Conservation (phyloP, 768 basidiomycete species). For the Cystoderma amianthinum region DNA sequence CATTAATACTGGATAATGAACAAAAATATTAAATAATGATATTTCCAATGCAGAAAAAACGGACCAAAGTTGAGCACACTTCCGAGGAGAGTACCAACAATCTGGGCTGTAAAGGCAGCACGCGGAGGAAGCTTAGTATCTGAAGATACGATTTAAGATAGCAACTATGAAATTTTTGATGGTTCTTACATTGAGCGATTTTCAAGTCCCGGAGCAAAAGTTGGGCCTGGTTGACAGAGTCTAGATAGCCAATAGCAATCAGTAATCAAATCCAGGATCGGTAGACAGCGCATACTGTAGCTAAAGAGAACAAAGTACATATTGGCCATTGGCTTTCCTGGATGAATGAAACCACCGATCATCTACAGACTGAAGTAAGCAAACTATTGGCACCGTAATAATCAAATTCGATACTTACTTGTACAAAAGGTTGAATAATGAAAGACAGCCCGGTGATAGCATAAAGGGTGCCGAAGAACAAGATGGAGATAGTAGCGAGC, state of each 20-base stretch:
- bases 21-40: neutral
- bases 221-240: constrained; percentile 38
- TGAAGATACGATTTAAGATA: constrained; percentile 7
- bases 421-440: constrained; percentile 42
- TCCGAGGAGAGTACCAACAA: constrained; percentile 41
- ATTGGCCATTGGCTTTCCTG: constrained; percentile 63
- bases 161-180: neutral
- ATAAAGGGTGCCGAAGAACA: constrained; percentile 37
- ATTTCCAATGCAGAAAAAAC: constrained; percentile 2
- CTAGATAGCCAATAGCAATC: constrained; percentile 9
- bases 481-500: constrained; percentile 34
- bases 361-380: constrained; percentile 29
- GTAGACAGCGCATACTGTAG: constrained; percentile 24
- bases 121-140: constrained; percentile 43
- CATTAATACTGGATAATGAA: constrained; percentile 39
- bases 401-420: constrained; percentile 24
- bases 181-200: constrained; percentile 31
- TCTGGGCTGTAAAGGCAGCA: constrained; percentile 42
- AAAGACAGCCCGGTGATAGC: constrained; percentile 40
- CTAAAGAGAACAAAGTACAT: constrained; percentile 52
- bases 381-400: constrained; percentile 18
- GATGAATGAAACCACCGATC: constrained; percentile 51
- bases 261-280: neutral
- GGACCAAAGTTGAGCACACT: constrained; percentile 37
- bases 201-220: constrained; percentile 40